Evolutionary conservation across 331 rosid genomes (phyloP), one percentile per base, ranked within the genome.

Genomic region (Dryas integrifolia): DNA sequence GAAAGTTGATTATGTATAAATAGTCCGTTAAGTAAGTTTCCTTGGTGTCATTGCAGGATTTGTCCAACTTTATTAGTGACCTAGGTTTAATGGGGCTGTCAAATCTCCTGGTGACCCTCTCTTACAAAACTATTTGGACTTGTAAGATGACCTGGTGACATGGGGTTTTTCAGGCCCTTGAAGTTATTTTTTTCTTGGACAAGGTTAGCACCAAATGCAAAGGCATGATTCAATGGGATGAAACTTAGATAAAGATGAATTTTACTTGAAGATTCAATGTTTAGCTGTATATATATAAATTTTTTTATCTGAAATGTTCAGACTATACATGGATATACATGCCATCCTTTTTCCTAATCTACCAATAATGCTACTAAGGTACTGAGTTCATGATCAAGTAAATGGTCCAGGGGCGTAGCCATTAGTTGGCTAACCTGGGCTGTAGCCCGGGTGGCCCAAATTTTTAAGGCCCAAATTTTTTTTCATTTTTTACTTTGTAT

Each of bases 51-150:
- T 64, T 18, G 38, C 1, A 9, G 0, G 3, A 44, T 8, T 16
- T 9, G 39, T 44, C 69, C 52, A 43, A 44, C 15, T 64, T 64
- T 43, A 44, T 64, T 44, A 44, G 52, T 44, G 39, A 64, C 69
- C 51, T 64, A 64, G 40, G 38, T 18, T 43, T 43, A 10, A n/a
- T 45, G 52, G 16, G 51, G 52, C 69, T 21, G 9, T 10, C n/a
- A 44, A 64, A 21, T 64, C 18, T 43, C 18, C 9, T n/a, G 12
- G 11, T 26, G 50, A 6, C 67, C 66, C 45, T 59, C 30, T 67
- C 46, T 30, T 5, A 49, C 30, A 5, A 30, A 49, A 49, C 11
- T 14, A 38, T 6, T 58, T 26, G 18, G 15, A 56, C 30, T 18
- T 7, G 16, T 21, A 30, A 5, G 41, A 30, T 30, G 16, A 58